These are phyloP conservation scores for Ambrosia trifida DNA, from an alignment of 129 eudicot genomes.

Conservation along the genomic window DNA sequence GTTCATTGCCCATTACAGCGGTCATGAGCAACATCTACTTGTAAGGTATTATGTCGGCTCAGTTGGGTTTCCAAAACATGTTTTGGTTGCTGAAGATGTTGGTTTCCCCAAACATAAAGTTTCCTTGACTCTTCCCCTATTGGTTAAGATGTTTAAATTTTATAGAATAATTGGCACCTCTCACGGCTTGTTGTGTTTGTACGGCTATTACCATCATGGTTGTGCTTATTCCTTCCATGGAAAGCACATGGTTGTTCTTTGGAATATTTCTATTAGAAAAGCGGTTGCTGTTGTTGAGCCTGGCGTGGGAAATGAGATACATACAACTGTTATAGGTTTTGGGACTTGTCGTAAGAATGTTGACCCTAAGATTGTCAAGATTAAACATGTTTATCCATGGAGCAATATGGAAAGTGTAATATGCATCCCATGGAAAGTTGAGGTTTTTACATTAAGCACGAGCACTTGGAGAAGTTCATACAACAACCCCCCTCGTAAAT, in stretches of 20 bases:
- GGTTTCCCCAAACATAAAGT: neutral
- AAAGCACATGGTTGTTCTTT: slow-evolving; percentile 1
- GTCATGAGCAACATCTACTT: neutral
- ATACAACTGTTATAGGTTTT: neutral
- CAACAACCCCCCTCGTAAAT: neutral
- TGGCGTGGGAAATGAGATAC: neutral
- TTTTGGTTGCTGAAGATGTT: neutral
- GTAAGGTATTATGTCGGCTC: neutral
- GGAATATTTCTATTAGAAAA: slow-evolving; percentile 20
- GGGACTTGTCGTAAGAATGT: neutral
- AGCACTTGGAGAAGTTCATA: neutral
- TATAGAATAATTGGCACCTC: neutral
- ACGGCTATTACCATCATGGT: no score
- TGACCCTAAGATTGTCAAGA: slow-evolving; percentile 6
- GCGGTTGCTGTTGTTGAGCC: neutral
- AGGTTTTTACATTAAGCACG: neutral
- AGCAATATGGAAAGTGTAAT: neutral
- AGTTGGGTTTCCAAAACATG: neutral
- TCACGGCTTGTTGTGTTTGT: slow-evolving; percentile 11
- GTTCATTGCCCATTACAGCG: neutral
- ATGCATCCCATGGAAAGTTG: neutral
- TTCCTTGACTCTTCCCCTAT: no score
- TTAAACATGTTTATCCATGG: neutral
- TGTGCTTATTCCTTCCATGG: neutral
- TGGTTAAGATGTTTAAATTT: neutral